phyloP scores from a whole-genome alignment of 2,329 filamentous ascomycete species.

The Magnaporthiopsis incrustans region DNA sequence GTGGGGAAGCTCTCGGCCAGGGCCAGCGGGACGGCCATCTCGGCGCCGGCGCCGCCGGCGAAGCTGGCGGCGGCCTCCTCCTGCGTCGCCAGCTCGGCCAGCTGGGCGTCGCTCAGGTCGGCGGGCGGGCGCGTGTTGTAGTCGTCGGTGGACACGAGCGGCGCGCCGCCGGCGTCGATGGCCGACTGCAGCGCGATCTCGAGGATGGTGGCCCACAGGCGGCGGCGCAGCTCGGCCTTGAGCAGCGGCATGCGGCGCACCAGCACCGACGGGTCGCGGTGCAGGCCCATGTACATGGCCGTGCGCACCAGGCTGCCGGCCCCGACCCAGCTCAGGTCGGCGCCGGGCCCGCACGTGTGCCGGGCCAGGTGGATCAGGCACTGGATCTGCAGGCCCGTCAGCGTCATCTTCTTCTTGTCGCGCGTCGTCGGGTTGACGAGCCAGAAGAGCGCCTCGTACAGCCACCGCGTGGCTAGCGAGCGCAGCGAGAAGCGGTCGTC shows the following conservation, averaged over 20 bases:
- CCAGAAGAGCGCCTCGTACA: conserved; percentile 45
- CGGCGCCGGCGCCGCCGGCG: conserved; percentile 27
- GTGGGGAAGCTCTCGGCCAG: conserved; percentile 34
- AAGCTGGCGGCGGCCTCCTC: conserved; percentile 16
- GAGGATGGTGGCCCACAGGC: conserved; percentile 45
- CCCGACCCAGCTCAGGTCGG: conserved; percentile 40
- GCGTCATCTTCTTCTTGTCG: conserved; percentile 40
- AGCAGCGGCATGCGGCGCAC: conserved; percentile 22
- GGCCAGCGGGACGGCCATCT: conserved; percentile 41
- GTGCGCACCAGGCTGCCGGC: conserved; percentile 34
- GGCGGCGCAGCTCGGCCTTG: conserved; percentile 37
- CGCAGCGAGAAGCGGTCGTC: conserved; percentile 37
- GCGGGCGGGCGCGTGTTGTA: conserved; percentile 40
- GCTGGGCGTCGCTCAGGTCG: conserved; percentile 43
- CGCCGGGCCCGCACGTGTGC: conserved; percentile 31
- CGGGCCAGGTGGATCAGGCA: conserved; percentile 43
- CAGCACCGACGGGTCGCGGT: conserved; percentile 36
- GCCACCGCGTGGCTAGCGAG: conserved; percentile 36
- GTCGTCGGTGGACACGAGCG: conserved; percentile 33
- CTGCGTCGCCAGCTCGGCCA: conserved; percentile 16
- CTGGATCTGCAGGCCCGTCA: conserved; percentile 42
- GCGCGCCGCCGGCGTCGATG: conserved; percentile 35
- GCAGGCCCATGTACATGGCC: conserved; percentile 42
- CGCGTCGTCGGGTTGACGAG: conserved; percentile 34
- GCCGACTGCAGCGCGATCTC: conserved; percentile 39